Evolutionary conservation across 306 rosid species (phyloP).

Genomic region (Sesbania bispinosa): DNA sequence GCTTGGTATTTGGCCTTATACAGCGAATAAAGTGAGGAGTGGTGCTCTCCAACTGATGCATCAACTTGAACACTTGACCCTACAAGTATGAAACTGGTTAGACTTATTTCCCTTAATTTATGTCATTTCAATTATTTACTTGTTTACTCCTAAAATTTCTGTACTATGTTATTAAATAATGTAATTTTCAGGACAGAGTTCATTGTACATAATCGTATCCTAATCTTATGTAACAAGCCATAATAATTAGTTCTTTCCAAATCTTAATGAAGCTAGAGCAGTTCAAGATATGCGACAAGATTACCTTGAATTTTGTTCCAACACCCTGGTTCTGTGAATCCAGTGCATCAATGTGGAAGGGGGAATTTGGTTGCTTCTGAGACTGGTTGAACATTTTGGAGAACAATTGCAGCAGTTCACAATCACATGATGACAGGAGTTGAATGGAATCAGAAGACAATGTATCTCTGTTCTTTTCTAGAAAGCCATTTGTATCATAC

Average conservation of each 20-base stretch:
- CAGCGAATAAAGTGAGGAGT: conserved; percentile 86
- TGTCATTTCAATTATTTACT: not conserved
- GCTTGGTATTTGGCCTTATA: conserved; percentile 75
- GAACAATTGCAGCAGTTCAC: conserved; percentile 51
- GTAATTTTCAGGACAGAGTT: conserved; percentile 7
- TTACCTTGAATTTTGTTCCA: conserved; percentile 73
- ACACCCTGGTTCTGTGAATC: conserved; percentile 45
- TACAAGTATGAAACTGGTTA: conserved; percentile 33
- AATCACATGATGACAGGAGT: conserved; percentile 66
- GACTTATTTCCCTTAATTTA: conserved; percentile 12
- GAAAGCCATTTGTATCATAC: conserved; percentile 82
- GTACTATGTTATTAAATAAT: too few relatives aligned
- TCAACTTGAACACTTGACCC: conserved; percentile 72
- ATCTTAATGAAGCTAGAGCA: conserved; percentile 11
- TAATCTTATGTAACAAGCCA: conserved; percentile 12
- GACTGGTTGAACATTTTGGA: conserved; percentile 51
- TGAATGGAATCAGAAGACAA: conserved; percentile 54
- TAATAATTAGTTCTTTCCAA: conserved; percentile 3
- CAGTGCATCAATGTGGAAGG: conserved; percentile 31
- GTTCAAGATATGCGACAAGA: conserved; percentile 19
- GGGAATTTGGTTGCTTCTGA: conserved; percentile 35
- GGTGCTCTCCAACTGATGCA: conserved; percentile 75
- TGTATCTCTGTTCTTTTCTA: conserved; percentile 73
- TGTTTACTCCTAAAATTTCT: too few relatives aligned
- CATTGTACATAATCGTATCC: conserved; percentile 11